Evolutionary conservation across 2,329 filamentous ascomycete species (phyloP).

Genomic region (Fusarium pininemorale): DNA sequence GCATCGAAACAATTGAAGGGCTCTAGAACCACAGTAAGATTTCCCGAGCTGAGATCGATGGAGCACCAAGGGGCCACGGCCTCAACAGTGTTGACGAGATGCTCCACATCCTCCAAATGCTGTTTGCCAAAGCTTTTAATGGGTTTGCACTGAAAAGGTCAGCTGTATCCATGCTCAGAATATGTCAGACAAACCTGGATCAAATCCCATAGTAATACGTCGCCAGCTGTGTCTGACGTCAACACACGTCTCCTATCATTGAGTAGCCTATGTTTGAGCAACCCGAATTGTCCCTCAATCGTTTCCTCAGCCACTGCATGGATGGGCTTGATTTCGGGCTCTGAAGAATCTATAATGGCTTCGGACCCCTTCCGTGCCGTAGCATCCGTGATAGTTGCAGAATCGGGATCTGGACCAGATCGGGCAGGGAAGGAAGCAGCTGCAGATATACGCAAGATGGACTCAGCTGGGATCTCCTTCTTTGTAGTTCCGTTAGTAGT

Average conservation of each 20-base stretch:
- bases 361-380: conserved; percentile 53
- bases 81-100: conserved; percentile 85
- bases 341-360: conserved; percentile 41
- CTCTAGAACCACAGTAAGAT: conserved; percentile 88
- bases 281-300: conserved; percentile 92
- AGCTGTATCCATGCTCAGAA: conserved; percentile 1
- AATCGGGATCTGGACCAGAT: conserved; percentile 63
- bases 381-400: conserved; percentile 58
- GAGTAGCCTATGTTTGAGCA: conserved; percentile 91
- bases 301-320: conserved; percentile 77
- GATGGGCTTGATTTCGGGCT: conserved; percentile 64
- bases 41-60: conserved; percentile 91
- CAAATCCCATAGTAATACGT: conserved; percentile 95
- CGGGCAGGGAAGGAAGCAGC: conserved; percentile 78
- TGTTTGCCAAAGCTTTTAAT: conserved; percentile 93
- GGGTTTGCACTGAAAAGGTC: conserved; percentile 73
- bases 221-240: conserved; percentile 92
- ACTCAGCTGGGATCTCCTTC: conserved; percentile 78
- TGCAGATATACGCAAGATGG: conserved; percentile 84
- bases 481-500: conserved; percentile 51
- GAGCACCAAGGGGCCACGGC: conserved; percentile 96
- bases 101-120: conserved; percentile 91
- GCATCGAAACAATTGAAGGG: conserved; percentile 97
- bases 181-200: conserved; percentile 69
- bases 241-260: conserved; percentile 91